These are phyloP conservation scores for Omphalotus olearius DNA, from an alignment of 1,284 basidiomycete species.

Conservation along the genomic window DNA sequence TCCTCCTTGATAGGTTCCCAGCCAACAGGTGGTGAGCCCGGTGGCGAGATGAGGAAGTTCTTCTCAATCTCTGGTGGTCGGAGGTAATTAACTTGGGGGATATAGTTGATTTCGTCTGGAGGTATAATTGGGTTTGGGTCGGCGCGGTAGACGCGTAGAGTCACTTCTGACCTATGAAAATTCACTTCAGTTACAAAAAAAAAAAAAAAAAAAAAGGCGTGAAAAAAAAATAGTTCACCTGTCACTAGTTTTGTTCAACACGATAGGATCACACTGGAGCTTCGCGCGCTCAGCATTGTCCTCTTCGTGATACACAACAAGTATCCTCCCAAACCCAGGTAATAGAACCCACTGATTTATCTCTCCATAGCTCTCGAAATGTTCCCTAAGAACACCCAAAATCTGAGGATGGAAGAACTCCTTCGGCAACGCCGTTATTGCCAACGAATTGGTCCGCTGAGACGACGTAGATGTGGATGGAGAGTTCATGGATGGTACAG, in stretches of 20 bases:
- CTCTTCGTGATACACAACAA: constrained; percentile 72
- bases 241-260: constrained; percentile 45
- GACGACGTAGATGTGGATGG: neutral
- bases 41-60: constrained; percentile 97
- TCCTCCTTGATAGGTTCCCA: constrained; percentile 95
- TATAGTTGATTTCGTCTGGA: constrained; percentile 26
- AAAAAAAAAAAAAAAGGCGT: constrained; percentile 2
- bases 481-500: constrained; percentile 5
- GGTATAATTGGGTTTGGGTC: constrained; percentile 66
- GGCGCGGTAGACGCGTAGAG: constrained; percentile 76
- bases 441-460: constrained; percentile 61
- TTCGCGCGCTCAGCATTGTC: constrained; percentile 66
- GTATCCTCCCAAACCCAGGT: constrained; percentile 73
- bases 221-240: constrained; percentile 37
- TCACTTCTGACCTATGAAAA: constrained; percentile 40
- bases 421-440: constrained; percentile 60
- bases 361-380: constrained; percentile 71
- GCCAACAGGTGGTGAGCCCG: constrained; percentile 95
- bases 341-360: constrained; percentile 87
- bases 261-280: constrained; percentile 54
- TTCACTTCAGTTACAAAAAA: constrained; percentile 48
- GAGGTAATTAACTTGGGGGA: constrained; percentile 53
- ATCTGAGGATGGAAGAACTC: constrained; percentile 69
- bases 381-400: constrained; percentile 58
- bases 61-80: constrained; percentile 78